phyloP scores from a whole-genome alignment of 2,329 filamentous ascomycete species.

The Aureobasidium subglaciale region DNA sequence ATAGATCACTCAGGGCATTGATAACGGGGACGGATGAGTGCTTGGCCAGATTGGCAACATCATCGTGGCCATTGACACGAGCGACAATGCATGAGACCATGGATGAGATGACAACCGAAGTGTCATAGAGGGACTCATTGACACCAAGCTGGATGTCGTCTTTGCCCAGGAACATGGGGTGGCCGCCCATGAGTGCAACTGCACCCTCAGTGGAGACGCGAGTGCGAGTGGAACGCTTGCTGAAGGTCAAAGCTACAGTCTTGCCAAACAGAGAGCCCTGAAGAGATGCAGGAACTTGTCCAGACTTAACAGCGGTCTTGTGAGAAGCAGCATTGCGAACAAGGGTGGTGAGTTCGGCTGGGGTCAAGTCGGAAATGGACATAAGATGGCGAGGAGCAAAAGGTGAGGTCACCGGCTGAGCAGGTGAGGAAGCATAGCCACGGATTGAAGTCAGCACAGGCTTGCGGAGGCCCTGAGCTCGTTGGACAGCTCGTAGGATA shows the following conservation, averaged over 20 bases:
- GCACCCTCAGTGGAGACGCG: conserved; percentile 90
- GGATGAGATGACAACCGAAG: conserved; percentile 84
- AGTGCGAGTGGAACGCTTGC: conserved; percentile 88
- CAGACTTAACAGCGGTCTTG: conserved; percentile 71
- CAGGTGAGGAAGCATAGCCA: conserved; percentile 23
- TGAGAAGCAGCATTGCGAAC: conserved; percentile 73
- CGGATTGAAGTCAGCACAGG: background rate
- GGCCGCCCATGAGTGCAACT: conserved; percentile 78
- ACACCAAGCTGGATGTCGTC: conserved; percentile 95
- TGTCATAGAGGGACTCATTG: conserved; percentile 94
- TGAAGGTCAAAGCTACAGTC: conserved; percentile 93
- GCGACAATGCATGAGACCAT: conserved; percentile 44
- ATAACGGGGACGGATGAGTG: conserved; percentile 44
- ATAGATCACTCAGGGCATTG: conserved; percentile 70
- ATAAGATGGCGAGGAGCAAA: conserved; percentile 76
- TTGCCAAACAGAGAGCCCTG: conserved; percentile 60
- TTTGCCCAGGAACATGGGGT: conserved; percentile 93
- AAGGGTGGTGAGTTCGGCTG: conserved; percentile 70
- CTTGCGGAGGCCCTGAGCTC: background rate
- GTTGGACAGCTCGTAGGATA: background rate
- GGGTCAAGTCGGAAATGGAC: conserved; percentile 79
- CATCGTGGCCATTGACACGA: conserved; percentile 46
- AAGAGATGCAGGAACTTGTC: conserved; percentile 50
- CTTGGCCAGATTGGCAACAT: conserved; percentile 43
- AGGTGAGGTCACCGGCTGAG: conserved; percentile 41